Base-by-base conservation (phyloP, 257 asterid species). In the Solanum ossicruentum region DNA sequence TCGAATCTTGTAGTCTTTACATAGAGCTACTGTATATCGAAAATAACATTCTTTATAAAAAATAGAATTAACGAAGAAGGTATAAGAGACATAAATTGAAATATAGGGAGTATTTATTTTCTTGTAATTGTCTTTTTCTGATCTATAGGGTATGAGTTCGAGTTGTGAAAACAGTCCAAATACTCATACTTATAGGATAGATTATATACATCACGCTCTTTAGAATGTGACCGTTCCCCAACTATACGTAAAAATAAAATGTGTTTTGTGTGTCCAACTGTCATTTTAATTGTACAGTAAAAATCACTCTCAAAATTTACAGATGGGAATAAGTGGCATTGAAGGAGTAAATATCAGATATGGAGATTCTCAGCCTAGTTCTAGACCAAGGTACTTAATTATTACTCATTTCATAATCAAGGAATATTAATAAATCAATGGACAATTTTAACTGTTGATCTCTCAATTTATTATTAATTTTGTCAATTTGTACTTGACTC, bases 261-360 rank as follows among this genome's bases (percentile, higher is more conserved):
- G 1, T 69, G 0, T 0, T 17, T 69, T 69, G 8, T 36, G 1
- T 10, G 36, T 4, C 21, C 0, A 5, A 16, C 12, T 66, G 47
- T 2, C 20, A 2, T 16, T 67, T 23, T 63, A 23, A 65, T 65
- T 65, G 72, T 8, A 8, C 18, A 5, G 41, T 36, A 36, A 36
- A 36, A 36, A 4, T 69, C 18, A 36, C 49, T 36, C 52, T 69
- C 39, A 51, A 69, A 1, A 17, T 2, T 20, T 43, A 21, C 95
- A 95, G 99, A 92, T 93, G 91, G 95, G 91, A 1, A 82, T 90
- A 85, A 92, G 86, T 26, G 98, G 92, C 32, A 28, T 86, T 20
- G 98, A 92, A 73, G 90, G 93, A 79, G 88, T 85, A 79, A 92
- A 92, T 67, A 47, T 90, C 10, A 91, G 92, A 81, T 90, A 90